Evolutionary conservation across 257 asterid genomes (phyloP), one percentile per base, ranked within the genome.

Genomic region (Fraxinus anomala): DNA sequence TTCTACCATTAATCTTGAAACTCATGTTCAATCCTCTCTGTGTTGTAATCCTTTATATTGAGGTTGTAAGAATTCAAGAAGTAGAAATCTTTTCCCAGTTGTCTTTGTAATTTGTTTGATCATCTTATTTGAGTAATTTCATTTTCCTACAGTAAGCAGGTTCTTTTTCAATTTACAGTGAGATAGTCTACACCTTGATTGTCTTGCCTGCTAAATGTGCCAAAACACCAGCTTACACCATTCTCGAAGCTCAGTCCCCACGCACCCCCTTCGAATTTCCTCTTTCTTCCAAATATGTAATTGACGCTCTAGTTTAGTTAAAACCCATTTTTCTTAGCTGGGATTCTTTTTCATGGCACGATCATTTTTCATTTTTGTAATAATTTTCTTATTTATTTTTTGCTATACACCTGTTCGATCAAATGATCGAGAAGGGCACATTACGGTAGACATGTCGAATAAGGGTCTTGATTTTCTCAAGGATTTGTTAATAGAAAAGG

Each of bases 381-480:
- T 86, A 30, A 74, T 83, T 76, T 30, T 83, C 14, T 4, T 83
- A 14, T 39, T 86, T 24, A 63, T 82, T 70, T 23, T 69, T 68
- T 76, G 82, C n/a, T 66, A n/a, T 73, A 28, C 28, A 65, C 75
- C 21, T 70, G 86, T 78, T 74, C 82, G 77, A 81, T 89, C 97
- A 28, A 67, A 73, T 19, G 89, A 3, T 21, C 6, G 83, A 77
- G 89, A 88, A 72, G 97, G 94, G 66, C 65, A 85, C 63, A 78
- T 96, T 77, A 70, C 87, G 14, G 84, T 86, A 1, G 89, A 84
- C 67, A 68, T 93, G 82, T 92, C 96, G 54, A 86, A 91, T 83
- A 89, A 80, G 67, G 99, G 99, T 44, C 97, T 96, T 26, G 91
- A 89, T 51, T 93, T 92, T 85, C 77, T 90, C 54, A 92, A 96